phyloP scores from a whole-genome alignment of 257 asterid genomes.

The Hygrophila difformis region DNA sequence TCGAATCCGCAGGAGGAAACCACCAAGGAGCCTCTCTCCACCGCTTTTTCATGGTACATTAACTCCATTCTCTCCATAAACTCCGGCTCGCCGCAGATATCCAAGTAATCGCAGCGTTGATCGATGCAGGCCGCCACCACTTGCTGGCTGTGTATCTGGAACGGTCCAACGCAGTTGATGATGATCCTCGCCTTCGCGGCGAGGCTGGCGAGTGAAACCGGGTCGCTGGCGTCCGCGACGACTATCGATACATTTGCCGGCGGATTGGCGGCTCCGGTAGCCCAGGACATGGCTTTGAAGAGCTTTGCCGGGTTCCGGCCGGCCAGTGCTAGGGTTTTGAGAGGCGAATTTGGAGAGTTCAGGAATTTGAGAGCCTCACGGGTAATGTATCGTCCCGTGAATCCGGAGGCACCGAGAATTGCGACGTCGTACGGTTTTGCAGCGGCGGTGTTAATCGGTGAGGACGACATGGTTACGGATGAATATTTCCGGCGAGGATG shows the following conservation, averaged over 20 bases:
- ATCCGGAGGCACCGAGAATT: slow-evolving; percentile 86
- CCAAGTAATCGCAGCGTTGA: slow-evolving; percentile 71
- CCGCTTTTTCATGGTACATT: slow-evolving; percentile 47
- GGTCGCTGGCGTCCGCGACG: slow-evolving; percentile 41
- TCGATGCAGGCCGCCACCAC: slow-evolving; percentile 75
- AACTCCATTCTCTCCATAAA: slow-evolving; percentile 86
- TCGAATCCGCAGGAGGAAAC: slow-evolving; percentile 87
- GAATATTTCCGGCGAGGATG: no score
- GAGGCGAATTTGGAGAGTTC: slow-evolving; percentile 53
- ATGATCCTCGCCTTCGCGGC: slow-evolving; percentile 55
- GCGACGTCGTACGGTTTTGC: slow-evolving; percentile 39
- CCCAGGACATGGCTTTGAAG: slow-evolving; percentile 66
- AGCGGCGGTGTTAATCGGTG: no score
- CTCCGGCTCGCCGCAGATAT: slow-evolving; percentile 89
- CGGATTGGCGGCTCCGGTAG: slow-evolving; percentile 31
- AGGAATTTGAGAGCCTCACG: slow-evolving; percentile 85
- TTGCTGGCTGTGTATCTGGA: slow-evolving; percentile 70
- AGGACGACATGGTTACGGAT: no score
- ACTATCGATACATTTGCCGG: slow-evolving; percentile 71
- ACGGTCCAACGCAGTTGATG: slow-evolving; percentile 81
- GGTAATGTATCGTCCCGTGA: slow-evolving; percentile 78
- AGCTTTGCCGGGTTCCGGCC: slow-evolving; percentile 64
- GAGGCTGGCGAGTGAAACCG: slow-evolving; percentile 51
- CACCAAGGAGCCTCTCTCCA: slow-evolving; percentile 52
- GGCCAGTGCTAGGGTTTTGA: slow-evolving; percentile 62